Evolutionary conservation across 2,329 filamentous ascomycete genomes (phyloP), one percentile per base, ranked within the genome.

Genomic region (Leptoxyphium fumago): DNA sequence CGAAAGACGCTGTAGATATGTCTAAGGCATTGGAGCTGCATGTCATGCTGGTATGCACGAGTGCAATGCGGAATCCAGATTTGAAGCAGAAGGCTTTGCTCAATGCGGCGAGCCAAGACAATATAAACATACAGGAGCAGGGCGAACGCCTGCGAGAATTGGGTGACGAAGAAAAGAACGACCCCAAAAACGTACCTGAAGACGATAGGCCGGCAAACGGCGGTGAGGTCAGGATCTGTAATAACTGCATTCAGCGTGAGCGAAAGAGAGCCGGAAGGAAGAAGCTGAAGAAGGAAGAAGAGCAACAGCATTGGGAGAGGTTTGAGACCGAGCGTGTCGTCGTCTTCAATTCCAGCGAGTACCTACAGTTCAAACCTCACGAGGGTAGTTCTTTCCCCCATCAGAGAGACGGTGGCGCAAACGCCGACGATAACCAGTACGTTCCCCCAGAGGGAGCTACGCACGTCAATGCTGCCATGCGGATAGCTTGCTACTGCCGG

Each of bases 401-500:
- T 15, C 54, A 53, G 39, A 52, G 53, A 44, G 55, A 56, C 32
- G 52, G 45, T 21, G 49, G 43, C 21, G 43, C 48, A 29, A 46
- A 43, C 29, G 30, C 44, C 2, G 55, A 54, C 10, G 50, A 53
- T 13, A 46, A 52, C 28, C 47, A 46, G 40, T 62, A 61, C 43
- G 44, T 50, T 2, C 58, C 60, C 18, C 66, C 69, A 39, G 69
- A 71, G 40, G 78, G 77, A 42, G 76, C 81, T 6, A 78, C 85
- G 68, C 81, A 86, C 56, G 79, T 94, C 17, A 81, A 88, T 52
- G 78, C 85, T 2, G 87, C 86, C 0, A 94, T 96, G 88, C 81
- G 89, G 9, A 95, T 98, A 55, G 86, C 88, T 18, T 98, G 89
- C 62, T 98, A 96, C 64, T 96, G 89, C 64, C 79, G 89, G 15